phyloP scores from a whole-genome alignment of 345 rosid genomes.

The Combretum micranthum region DNA sequence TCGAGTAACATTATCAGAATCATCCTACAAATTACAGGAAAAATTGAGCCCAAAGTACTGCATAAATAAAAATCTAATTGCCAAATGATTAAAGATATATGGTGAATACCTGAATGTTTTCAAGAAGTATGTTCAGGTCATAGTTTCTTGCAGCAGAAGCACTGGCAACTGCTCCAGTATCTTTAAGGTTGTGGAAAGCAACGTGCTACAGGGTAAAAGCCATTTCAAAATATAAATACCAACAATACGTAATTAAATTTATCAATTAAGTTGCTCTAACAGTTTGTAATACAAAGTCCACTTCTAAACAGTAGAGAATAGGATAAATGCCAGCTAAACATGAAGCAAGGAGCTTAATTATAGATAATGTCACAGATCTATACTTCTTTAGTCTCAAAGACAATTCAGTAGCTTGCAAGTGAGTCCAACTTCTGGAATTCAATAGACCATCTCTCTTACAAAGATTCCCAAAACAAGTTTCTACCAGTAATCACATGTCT shows the following conservation, averaged over 20 bases:
- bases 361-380: too few relatives aligned
- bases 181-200: slow-evolving; percentile 54
- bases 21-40: slow-evolving; percentile 44
- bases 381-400: too few relatives aligned
- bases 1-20: slow-evolving; percentile 80
- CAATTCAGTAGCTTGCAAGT: too few relatives aligned
- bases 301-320: too few relatives aligned
- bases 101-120: slow-evolving; percentile 79
- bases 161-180: slow-evolving; percentile 93
- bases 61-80: background rate
- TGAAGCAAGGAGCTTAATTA: too few relatives aligned
- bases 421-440: too few relatives aligned
- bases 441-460: too few relatives aligned
- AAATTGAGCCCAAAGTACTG: background rate
- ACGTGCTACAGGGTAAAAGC: slow-evolving; percentile 40
- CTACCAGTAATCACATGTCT: background rate
- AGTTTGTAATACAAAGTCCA: too few relatives aligned
- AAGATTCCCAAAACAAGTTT: too few relatives aligned
- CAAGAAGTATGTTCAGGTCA: slow-evolving; percentile 79
- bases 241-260: slow-evolving; percentile 3
- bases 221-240: slow-evolving; percentile 8
- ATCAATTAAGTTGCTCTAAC: background rate
- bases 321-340: too few relatives aligned
- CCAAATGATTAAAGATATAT: background rate
- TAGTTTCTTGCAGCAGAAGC: slow-evolving; percentile 74